Evolutionary conservation across 2,329 filamentous ascomycete genomes (phyloP).

Genomic region (Rhinocladiella similis): DNA sequence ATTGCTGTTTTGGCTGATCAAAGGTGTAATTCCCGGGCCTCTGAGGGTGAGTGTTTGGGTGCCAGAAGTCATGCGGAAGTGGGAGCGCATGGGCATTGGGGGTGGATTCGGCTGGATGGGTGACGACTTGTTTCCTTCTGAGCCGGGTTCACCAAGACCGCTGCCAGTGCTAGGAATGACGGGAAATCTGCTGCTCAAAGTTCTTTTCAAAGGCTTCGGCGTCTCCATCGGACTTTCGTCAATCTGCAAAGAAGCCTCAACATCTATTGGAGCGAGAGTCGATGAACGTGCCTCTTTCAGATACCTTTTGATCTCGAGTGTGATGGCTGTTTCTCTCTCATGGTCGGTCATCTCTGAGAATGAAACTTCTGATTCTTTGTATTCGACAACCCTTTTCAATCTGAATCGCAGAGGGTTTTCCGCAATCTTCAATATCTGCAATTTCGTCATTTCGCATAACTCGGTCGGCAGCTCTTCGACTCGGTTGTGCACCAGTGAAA

Average conservation of each 20-base stretch:
- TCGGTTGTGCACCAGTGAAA: constrained; percentile 83
- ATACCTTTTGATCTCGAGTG: constrained; percentile 60
- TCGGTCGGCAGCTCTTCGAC: constrained; percentile 82
- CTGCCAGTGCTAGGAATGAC: constrained; percentile 66
- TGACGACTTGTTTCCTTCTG: constrained; percentile 25
- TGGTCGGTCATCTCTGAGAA: constrained; percentile 55
- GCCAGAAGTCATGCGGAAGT: constrained; percentile 62
- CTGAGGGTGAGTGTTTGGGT: constrained; percentile 52
- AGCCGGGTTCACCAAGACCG: constrained; percentile 35
- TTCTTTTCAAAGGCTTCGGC: constrained; percentile 66
- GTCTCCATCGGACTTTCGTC: constrained; percentile 76
- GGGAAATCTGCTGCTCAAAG: constrained; percentile 58
- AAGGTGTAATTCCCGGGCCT: constrained; percentile 71
- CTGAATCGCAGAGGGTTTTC: constrained; percentile 85
- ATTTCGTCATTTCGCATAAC: constrained; percentile 82
- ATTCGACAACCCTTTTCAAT: constrained; percentile 66
- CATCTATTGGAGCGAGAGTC: constrained; percentile 36
- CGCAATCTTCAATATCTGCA: constrained; percentile 86
- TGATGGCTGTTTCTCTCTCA: constrained; percentile 61
- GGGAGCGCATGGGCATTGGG: constrained; percentile 76
- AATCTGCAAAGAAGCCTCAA: constrained; percentile 49
- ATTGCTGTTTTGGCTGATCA: constrained; percentile 59
- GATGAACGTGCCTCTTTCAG: constrained; percentile 49
- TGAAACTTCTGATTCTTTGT: constrained; percentile 66
- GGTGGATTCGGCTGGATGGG: constrained; percentile 56